Conservation (phyloP, 2,329 filamentous ascomycete genomes). For the Fusarium temperatum region DNA sequence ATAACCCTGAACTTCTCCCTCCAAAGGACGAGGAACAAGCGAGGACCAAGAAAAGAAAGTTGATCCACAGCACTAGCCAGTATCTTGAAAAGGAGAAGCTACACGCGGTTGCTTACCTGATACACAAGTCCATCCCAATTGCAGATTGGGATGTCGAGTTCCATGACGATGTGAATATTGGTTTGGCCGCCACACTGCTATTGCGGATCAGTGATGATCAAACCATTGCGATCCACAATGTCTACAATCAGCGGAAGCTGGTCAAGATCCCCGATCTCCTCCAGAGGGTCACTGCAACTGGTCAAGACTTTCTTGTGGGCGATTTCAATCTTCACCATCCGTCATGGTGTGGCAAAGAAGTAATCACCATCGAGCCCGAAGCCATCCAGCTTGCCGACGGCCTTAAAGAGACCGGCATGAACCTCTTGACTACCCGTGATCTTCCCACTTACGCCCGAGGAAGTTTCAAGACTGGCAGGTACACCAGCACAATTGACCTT, state of each 20-base stretch:
- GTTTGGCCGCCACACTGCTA: not conserved
- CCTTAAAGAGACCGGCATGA: not conserved
- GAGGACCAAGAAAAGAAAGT: not conserved
- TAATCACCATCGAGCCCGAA: not conserved
- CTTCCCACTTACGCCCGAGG: not conserved
- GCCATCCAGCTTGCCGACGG: not conserved
- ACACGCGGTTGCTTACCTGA: not conserved
- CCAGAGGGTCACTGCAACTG: not conserved
- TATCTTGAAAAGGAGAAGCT: not conserved
- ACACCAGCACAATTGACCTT: not conserved
- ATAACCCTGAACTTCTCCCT: not conserved
- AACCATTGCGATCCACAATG: not conserved
- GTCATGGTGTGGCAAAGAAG: not conserved
- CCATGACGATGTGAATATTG: not conserved
- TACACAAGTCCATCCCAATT: not conserved
- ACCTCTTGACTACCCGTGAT: not conserved
- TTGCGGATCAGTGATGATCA: not conserved
- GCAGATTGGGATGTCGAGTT: not conserved
- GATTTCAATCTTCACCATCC: not conserved
- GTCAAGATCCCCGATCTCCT: not conserved
- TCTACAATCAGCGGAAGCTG: not conserved
- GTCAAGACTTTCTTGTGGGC: not conserved
- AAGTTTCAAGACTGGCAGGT: not conserved
- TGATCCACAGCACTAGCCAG: not conserved
- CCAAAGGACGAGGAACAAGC: fast-evolving